A percentile compares a stretch with the other conserved stretches of the same genome.
Conservation (phyloP, 2,329 filamentous ascomycete species). For the Pyrenophora teres region DNA sequence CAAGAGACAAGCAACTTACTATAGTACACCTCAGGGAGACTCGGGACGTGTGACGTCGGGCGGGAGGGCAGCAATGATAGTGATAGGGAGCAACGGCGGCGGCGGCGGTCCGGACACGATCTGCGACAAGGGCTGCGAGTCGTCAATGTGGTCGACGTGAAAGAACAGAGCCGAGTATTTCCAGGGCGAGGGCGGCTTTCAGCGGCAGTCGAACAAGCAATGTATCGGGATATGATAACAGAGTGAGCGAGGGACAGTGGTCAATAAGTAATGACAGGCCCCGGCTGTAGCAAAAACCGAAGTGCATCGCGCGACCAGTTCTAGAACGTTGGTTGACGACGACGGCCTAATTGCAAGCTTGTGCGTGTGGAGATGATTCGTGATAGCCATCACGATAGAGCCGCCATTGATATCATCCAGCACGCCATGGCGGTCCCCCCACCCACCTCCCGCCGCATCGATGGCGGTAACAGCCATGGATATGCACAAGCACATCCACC, state of each 20-base stretch:
- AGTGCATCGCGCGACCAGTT: conserved; percentile 12
- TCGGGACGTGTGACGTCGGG: conserved; percentile 28
- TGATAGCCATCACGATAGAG: conserved; percentile 36
- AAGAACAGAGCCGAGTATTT: conserved; percentile 40
- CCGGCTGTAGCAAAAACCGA: conserved; percentile 17
- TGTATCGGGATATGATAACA: conserved; percentile 19
- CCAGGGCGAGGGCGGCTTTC: conserved; percentile 35
- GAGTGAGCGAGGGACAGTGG: conserved; percentile 17
- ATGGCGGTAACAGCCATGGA: conserved; percentile 20
- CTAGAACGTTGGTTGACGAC: conserved; percentile 36
- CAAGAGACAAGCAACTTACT: conserved; percentile 26
- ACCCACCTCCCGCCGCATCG: conserved; percentile 11
- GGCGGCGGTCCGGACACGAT: conserved; percentile 18
- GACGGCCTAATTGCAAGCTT: conserved; percentile 24
- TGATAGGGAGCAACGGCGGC: conserved; percentile 14
- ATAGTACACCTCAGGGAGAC: conserved; percentile 5
- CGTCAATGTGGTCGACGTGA: background rate
- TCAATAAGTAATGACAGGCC: conserved; percentile 31
- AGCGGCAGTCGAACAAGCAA: conserved; percentile 28
- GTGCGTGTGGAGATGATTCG: conserved; percentile 34
- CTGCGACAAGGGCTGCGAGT: conserved; percentile 12
- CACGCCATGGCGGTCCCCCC: conserved; percentile 42
- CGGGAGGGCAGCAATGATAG: conserved; percentile 13
- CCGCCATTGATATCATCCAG: conserved; percentile 33
- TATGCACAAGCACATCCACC: conserved; percentile 23